Percentiles rank a stretch among this genome's conserved stretches.
phyloP scores from a whole-genome alignment of 208 protist genomes.

The Jaenimonas drosophilae region DNA sequence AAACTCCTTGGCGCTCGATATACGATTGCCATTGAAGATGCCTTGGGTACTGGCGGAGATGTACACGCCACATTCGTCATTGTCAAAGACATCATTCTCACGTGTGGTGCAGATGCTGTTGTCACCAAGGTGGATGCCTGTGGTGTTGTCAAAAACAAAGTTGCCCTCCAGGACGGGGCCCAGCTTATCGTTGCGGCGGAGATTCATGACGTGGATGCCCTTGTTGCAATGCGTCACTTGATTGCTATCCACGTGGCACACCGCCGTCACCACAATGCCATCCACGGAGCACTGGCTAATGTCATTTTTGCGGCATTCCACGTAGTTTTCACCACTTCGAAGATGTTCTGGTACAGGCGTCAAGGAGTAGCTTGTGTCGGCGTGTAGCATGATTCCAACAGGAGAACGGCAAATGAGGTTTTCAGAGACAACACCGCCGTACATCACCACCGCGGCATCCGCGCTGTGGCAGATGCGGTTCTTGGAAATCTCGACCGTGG shows the following conservation, averaged over 20 bases:
- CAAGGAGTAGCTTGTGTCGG: conserved; percentile 35
- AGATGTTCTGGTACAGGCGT: conserved; percentile 47
- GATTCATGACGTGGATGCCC: conserved; percentile 29
- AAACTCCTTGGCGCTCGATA: conserved; percentile 47
- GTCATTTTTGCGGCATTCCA: conserved; percentile 36
- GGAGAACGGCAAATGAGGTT: conserved; percentile 49
- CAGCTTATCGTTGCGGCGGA: conserved; percentile 1
- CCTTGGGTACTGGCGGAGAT: conserved; percentile 26
- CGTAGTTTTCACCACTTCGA: conserved; percentile 20
- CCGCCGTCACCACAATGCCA: conserved; percentile 44
- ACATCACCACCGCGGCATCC: conserved; percentile 43
- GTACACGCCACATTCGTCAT: conserved; percentile 35
- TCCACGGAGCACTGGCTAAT: conserved; percentile 38
- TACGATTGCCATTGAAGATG: conserved; percentile 53
- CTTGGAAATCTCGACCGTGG: conserved; percentile 25
- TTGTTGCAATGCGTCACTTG: conserved; percentile 43
- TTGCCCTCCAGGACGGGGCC: conserved; percentile 25
- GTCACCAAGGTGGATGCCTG: conserved; percentile 41
- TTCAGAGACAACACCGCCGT: conserved; percentile 49
- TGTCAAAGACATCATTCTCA: conserved; percentile 84
- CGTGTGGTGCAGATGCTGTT: conserved; percentile 13
- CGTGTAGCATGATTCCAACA: conserved; percentile 45
- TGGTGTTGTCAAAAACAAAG: conserved; percentile 52
- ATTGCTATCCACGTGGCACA: conserved; percentile 52
- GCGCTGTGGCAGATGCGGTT: conserved; percentile 43